These are phyloP conservation scores for Penicillium goetzii DNA, from an alignment of 495 filamentous ascomycete genomes.

Conservation along the genomic window DNA sequence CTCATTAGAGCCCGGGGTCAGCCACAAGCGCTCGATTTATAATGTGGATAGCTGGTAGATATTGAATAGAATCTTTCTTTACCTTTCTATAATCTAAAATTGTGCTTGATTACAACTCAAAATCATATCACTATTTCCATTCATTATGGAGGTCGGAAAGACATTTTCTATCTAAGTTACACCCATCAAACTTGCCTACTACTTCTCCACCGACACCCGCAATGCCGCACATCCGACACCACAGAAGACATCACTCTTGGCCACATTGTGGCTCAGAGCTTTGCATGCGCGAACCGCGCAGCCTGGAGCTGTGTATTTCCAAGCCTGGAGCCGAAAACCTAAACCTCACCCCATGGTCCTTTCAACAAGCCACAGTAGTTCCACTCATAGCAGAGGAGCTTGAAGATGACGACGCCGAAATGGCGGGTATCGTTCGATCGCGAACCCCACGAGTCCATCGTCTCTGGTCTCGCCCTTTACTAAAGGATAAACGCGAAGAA, in stretches of 20 bases:
- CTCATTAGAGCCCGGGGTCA: not conserved
- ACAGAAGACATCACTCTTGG: conserved; percentile 47
- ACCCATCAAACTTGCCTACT: not conserved
- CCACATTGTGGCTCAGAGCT: conserved; percentile 41
- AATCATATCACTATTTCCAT: not conserved
- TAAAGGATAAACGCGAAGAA: conserved; percentile 9
- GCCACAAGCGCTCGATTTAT: conserved; percentile 22
- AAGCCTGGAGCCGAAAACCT: conserved; percentile 4
- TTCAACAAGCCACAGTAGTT: conserved; percentile 25
- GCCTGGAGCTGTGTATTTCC: conserved; percentile 19
- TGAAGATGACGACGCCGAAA: conserved; percentile 31
- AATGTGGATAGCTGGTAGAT: conserved; percentile 18
- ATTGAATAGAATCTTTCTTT: not conserved
- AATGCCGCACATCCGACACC: conserved; percentile 39
- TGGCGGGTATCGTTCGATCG: conserved; percentile 42
- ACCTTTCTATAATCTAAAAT: not conserved
- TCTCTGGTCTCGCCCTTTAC: conserved; percentile 29
- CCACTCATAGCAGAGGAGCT: conserved; percentile 33
- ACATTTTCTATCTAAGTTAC: not conserved
- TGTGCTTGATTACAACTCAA: not conserved
- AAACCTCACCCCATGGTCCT: conserved; percentile 17
- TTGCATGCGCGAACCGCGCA: conserved; percentile 28
- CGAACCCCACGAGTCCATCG: conserved; percentile 26
- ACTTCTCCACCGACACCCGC: not conserved
- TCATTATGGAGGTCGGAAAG: conserved; percentile 23